Percentiles rank a stretch among this genome's conserved stretches.
phyloP scores from a whole-genome alignment of 805 yeast genomes.

The Teunomyces cretensis region DNA sequence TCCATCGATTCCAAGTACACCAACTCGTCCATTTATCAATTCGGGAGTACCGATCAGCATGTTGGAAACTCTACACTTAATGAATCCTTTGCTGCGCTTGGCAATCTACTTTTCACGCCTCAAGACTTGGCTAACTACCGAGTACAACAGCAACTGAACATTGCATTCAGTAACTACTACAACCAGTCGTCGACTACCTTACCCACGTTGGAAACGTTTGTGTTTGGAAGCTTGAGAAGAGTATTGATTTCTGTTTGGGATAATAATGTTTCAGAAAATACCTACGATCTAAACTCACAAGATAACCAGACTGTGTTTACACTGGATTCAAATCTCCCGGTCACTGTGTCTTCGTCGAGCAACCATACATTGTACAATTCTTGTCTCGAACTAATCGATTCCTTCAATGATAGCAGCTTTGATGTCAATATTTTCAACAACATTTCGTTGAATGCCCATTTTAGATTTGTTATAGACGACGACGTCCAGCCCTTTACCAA shows the following conservation, averaged over 20 bases:
- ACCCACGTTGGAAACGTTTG: conserved; percentile 29
- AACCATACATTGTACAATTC: neutral
- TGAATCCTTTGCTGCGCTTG: conserved; percentile 20
- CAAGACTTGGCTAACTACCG: conserved; percentile 16
- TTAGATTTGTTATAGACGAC: conserved; percentile 36
- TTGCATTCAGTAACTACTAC: conserved; percentile 15
- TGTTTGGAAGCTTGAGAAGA: conserved; percentile 28
- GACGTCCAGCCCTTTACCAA: conserved; percentile 36
- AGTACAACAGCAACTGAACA: neutral
- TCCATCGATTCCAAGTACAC: conserved; percentile 12
- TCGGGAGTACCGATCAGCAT: neutral
- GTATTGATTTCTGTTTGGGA: conserved; percentile 25
- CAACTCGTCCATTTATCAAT: neutral
- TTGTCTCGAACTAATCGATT: conserved; percentile 1
- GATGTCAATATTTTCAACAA: conserved; percentile 9
- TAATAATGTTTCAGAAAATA: conserved; percentile 16
- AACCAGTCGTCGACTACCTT: conserved; percentile 18
- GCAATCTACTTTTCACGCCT: conserved; percentile 28
- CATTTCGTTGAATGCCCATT: conserved; percentile 18
- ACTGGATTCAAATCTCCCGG: conserved; percentile 1
- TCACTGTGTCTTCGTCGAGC: neutral
- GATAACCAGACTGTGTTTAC: conserved; percentile 23
- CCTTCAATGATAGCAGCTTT: neutral
- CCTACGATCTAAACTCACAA: conserved; percentile 21
- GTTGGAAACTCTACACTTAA: conserved; percentile 30